Evolutionary conservation across 1,284 basidiomycete species (phyloP), one percentile per base, ranked within the genome.

Genomic region (Stereum hirsutum): DNA sequence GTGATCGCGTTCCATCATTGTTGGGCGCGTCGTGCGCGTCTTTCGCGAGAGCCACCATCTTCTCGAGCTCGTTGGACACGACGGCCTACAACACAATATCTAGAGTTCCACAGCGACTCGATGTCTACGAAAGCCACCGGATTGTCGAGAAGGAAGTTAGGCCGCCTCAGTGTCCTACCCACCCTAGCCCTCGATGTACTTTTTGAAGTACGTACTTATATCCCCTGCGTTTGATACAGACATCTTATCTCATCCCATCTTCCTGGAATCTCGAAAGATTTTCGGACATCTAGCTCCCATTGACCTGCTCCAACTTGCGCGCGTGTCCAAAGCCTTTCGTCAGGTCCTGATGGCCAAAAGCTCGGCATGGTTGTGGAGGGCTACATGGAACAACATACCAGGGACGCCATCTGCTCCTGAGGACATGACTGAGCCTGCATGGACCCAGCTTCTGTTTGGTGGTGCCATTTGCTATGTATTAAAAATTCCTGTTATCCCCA

Each of bases 281-380:
- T 42, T 49, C 19, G 19, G 19, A 1, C 42, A 49, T 36, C 42
- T 49, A 5, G 30, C 23, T 4, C 48, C 48, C 12, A 31, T 33
- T 5, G 48, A 49, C 31, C 30, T 49, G 12, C 34, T 49, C 26
- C 15, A 37, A 4, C 42, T 49, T 19, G 26, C 39, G 8, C 41
- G 48, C 19, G 42, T 49, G 30, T 44, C 39, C 30, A 47, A 47
- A 20, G 17, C 17, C 1, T 49, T 49, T 32, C 48, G 48, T 15
- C 21, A 23, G 7, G 26, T 47, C 6, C 39, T 49, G 15, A 12
- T 47, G 30, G 36, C 46, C n/a, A 31, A 39, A 3, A 4, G 17
- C 19, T 44, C 42, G 32, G 32, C 24, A 6, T 42, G 28, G 26
- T 19, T 49, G 2, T 49, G 48, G 48, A 44, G 31, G 19, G n/a